Conservation (phyloP, 1,284 basidiomycete genomes). For the Anthracocystis walkeri region DNA sequence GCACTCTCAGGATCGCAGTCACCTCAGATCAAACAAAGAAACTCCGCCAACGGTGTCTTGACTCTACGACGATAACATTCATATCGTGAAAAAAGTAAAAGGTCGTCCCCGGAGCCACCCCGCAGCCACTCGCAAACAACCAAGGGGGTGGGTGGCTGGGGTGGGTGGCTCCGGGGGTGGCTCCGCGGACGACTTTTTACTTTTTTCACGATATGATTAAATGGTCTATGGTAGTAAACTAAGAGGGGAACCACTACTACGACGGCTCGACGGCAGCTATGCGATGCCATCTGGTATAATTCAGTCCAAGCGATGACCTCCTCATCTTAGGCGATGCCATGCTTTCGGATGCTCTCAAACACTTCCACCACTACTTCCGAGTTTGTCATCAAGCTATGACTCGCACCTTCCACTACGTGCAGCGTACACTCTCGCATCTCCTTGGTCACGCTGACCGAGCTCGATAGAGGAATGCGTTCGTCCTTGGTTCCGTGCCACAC, state of each 20-base stretch:
- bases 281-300: background rate
- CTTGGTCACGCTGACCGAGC: conserved; percentile 87
- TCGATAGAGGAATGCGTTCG: conserved; percentile 87
- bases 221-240: background rate
- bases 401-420: conserved; percentile 84
- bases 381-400: conserved; percentile 91
- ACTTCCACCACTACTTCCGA: conserved; percentile 55
- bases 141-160: too few relatives aligned
- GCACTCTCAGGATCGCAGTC: too few relatives aligned
- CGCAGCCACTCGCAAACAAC: too few relatives aligned
- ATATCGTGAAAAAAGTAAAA: too few relatives aligned
- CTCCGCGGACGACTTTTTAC: too few relatives aligned
- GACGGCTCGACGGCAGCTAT: background rate
- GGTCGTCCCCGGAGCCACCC: too few relatives aligned
- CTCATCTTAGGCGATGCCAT: background rate
- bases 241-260: background rate
- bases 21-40: too few relatives aligned
- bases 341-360: conserved; percentile 53
- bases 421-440: conserved; percentile 84
- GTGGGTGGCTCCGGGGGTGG: too few relatives aligned
- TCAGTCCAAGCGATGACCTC: background rate
- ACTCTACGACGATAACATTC: background rate
- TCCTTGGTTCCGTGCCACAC: conserved; percentile 95
- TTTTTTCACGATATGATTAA: too few relatives aligned
- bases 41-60: background rate